phyloP scores from a whole-genome alignment of 2,329 filamentous ascomycete species.

The Diaporthe velutina region DNA sequence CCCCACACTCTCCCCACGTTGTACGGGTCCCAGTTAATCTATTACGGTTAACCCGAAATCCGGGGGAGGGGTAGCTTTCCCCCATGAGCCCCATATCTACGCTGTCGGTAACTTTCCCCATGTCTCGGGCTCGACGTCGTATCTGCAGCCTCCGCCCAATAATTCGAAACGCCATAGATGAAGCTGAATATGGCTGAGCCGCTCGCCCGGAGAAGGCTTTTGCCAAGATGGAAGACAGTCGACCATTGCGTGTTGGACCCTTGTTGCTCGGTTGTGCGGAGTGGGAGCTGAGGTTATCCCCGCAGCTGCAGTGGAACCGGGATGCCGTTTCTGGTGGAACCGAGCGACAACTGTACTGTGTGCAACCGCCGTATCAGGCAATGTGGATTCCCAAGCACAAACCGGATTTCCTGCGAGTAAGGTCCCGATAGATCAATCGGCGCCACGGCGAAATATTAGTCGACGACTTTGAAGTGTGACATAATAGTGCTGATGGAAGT shows the following conservation, averaged over 20 bases:
- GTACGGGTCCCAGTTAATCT: not conserved
- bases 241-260: not conserved
- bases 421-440: too few species aligned
- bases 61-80: conserved; percentile 26
- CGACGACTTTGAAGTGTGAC: too few species aligned
- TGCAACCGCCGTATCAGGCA: not conserved
- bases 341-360: conserved; percentile 11
- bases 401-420: not conserved
- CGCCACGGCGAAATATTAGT: too few species aligned
- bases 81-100: not conserved
- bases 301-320: not conserved
- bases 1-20: conserved; percentile 28
- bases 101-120: not conserved
- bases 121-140: not conserved
- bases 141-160: not conserved
- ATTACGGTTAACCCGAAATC: conserved; percentile 28
- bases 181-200: not conserved
- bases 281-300: conserved; percentile 13
- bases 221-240: not conserved
- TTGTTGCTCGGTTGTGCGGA: not conserved
- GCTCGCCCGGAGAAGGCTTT: not conserved
- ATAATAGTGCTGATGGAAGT: too few species aligned
- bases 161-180: not conserved
- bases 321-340: conserved; percentile 16
- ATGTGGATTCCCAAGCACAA: not conserved